Base-by-base conservation (phyloP, 331 rosid species). In the Spiraea crenata region DNA sequence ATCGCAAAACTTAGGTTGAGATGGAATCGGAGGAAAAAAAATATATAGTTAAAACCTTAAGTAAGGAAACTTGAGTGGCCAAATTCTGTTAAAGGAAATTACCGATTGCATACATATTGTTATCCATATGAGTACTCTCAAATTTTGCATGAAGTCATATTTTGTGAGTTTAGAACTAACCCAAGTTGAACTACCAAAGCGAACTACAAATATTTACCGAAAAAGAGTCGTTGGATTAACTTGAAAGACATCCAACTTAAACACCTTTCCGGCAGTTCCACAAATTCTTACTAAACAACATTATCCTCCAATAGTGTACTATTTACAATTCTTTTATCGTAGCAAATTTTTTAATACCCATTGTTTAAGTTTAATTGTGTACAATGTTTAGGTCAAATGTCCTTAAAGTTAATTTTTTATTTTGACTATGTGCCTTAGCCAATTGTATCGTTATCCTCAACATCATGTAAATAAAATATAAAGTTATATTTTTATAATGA, bases 231-330 rank as follows among this genome's bases (percentile, higher is more conserved):
- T 31, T 51, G 15, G 17, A 13, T 52, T 35, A 48, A 34, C 49
- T 49, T 54, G 40, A 40, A 25, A 25, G 31, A 25, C 31, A 25
- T 25, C 31, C 31, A 25, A 25, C 31, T 25, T 0, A 25, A 25
- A 25, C 31, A 25, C 31, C 1, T 25, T 25, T 25, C 1, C 31
- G 50, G 65, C 48, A 50, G 52, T 42, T 51, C 47, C 47, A 41
- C 63, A 69, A 46, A 37, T 69, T 47, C 31, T 78, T 60, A 61
- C n/a, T 75, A 71, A 63, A 56, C 9, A 74, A 76, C 68, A 69
- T 85, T 85, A 82, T 79, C 81, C 78, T 72, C 45, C 61, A 9
- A 55, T 76, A 51, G 44, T 51, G 37, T 42, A 40, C 45, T 50
- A 0, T 39, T 39, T 15, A 13, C 7, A 19, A n/a, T 72, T 17